Conservation (phyloP, 1,139 yeast species). For the Pichia sp. region DNA sequence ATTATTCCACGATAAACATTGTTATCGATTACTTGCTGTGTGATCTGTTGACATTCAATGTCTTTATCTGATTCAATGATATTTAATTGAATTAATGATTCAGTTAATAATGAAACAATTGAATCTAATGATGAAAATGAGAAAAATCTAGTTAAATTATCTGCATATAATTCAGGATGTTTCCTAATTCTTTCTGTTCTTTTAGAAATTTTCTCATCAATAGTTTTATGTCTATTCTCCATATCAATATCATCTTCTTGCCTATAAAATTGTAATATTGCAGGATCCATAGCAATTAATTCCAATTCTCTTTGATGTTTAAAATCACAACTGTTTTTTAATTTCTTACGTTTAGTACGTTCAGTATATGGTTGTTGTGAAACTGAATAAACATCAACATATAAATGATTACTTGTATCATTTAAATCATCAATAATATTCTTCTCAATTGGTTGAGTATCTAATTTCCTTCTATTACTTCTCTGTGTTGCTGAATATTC, state of each 20-base stretch:
- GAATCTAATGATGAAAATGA: constrained; percentile 39
- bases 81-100: constrained; percentile 38
- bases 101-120: constrained; percentile 36
- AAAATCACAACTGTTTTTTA: constrained; percentile 29
- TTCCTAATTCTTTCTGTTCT: constrained; percentile 17
- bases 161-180: constrained; percentile 31
- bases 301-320: constrained; percentile 30
- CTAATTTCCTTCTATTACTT: constrained; percentile 14
- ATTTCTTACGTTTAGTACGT: constrained; percentile 27
- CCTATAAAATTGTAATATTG: constrained; percentile 40
- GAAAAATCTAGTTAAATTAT: constrained; percentile 45
- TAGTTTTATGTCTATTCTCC: constrained; percentile 22
- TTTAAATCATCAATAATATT: constrained; percentile 33
- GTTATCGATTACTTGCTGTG: constrained; percentile 18
- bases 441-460: constrained; percentile 32
- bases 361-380: constrained; percentile 35
- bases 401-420: constrained; percentile 12
- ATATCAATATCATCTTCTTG: constrained; percentile 10
- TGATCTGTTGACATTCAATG: constrained; percentile 21
- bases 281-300: constrained; percentile 43
- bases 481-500: constrained; percentile 25
- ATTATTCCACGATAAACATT: constrained; percentile 26
- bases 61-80: constrained; percentile 26
- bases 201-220: constrained; percentile 20
- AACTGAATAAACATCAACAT: constrained; percentile 31